A percentile compares a stretch with the other conserved stretches of the same genome.
Evolutionary conservation across 495 filamentous ascomycete species (phyloP).

Genomic region (Xylaria sp.): DNA sequence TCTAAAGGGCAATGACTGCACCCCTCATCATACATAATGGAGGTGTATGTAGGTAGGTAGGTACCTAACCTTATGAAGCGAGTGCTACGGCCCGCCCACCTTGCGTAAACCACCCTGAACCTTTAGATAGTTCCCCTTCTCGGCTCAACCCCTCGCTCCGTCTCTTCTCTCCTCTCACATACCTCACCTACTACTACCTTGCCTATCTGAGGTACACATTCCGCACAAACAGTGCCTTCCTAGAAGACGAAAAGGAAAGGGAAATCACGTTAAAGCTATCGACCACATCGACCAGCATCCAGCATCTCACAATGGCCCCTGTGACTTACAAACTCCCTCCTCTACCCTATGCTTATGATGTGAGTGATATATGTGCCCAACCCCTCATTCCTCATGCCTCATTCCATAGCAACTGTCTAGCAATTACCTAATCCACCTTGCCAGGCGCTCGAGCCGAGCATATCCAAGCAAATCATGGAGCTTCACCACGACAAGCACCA

Average conservation of each 20-base stretch:
- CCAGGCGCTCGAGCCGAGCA: conserved; percentile 83
- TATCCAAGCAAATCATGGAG: conserved; percentile 96
- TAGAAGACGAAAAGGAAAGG: background rate
- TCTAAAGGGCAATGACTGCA: background rate
- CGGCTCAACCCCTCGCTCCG: background rate
- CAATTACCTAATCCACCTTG: background rate
- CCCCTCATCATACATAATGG: background rate
- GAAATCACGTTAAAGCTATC: background rate
- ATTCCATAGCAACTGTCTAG: background rate
- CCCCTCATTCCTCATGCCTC: background rate
- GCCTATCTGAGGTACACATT: background rate
- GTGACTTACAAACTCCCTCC: conserved; percentile 24
- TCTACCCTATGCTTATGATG: conserved; percentile 30
- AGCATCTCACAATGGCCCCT: conserved; percentile 10
- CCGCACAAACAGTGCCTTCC: background rate
- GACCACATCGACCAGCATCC: too few species aligned
- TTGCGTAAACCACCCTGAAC: background rate
- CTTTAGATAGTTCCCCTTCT: background rate
- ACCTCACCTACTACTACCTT: too few species aligned
- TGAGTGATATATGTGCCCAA: conserved; percentile 1
- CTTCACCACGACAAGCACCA: conserved; percentile 78
- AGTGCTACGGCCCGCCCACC: background rate
- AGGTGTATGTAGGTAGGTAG: too few species aligned
- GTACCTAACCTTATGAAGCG: background rate
- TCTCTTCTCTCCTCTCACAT: background rate